Percentiles rank a stretch among this genome's conserved stretches.
These are phyloP conservation scores for Aphanomyces stellatus DNA, from an alignment of 352 stramenopile species.

Conservation along the genomic window DNA sequence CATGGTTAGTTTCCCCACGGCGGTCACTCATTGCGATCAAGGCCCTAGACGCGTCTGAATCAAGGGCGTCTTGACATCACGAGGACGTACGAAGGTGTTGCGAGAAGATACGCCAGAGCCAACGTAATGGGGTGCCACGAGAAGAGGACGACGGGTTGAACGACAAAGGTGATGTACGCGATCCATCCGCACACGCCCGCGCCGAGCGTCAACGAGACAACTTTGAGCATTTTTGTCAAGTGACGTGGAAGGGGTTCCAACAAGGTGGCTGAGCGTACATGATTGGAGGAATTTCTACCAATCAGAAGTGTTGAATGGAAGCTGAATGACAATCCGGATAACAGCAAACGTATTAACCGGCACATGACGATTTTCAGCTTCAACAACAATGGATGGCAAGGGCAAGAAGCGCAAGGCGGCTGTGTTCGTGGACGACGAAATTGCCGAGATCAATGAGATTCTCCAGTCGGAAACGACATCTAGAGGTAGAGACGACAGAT, in stretches of 20 bases:
- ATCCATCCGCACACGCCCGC: slow-evolving; percentile 7
- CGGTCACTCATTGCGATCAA: slow-evolving; percentile 11
- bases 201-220: not conserved
- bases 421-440: slow-evolving; percentile 21
- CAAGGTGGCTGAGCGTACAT: too few species aligned
- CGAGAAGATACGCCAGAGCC: slow-evolving; percentile 7
- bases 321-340: too few species aligned
- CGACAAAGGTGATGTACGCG: slow-evolving; percentile 5
- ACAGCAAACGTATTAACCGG: too few species aligned
- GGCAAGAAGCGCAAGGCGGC: slow-evolving; percentile 18
- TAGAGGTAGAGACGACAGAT: slow-evolving; percentile 14
- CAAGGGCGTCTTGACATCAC: not conserved
- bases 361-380: too few species aligned
- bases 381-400: slow-evolving; percentile 12
- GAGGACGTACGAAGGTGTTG: slow-evolving; percentile 12
- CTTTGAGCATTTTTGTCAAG: not conserved
- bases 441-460: slow-evolving; percentile 41
- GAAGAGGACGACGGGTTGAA: slow-evolving; percentile 15
- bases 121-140: slow-evolving; percentile 19
- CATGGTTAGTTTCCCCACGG: slow-evolving; percentile 1
- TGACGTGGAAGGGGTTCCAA: too few species aligned
- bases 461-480: slow-evolving; percentile 38
- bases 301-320: too few species aligned
- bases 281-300: too few species aligned
- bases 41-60: slow-evolving; percentile 3